Percentiles rank a stretch among this genome's conserved stretches.
Evolutionary conservation across 495 filamentous ascomycete species (phyloP).

Genomic region (Annulohypoxylon moriforme): DNA sequence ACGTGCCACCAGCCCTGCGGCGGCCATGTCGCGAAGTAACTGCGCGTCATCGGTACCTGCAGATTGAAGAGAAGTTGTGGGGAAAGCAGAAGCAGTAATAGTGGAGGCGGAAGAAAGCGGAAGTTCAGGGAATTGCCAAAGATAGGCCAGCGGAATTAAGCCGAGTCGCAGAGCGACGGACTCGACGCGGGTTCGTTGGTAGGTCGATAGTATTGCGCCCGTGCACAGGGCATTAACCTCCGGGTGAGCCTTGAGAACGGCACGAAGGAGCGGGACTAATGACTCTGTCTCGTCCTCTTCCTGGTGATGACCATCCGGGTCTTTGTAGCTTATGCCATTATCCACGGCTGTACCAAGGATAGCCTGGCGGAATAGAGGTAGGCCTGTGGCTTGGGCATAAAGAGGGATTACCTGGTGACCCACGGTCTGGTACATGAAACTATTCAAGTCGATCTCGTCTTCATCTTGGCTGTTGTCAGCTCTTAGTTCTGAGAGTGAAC

Average conservation of each 20-base stretch:
- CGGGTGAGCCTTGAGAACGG: constrained; percentile 73
- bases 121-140: constrained; percentile 91
- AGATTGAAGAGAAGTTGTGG: background rate
- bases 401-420: constrained; percentile 89
- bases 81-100: background rate
- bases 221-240: constrained; percentile 85
- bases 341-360: constrained; percentile 78
- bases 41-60: constrained; percentile 48
- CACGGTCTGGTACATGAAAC: constrained; percentile 99
- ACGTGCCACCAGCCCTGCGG: constrained; percentile 78
- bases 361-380: constrained; percentile 81
- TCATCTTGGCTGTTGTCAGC: constrained; percentile 31
- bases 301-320: constrained; percentile 31
- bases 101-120: constrained; percentile 10
- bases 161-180: constrained; percentile 82
- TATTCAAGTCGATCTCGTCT: constrained; percentile 81
- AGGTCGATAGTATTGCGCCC: constrained; percentile 92
- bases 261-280: constrained; percentile 75
- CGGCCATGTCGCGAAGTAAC: constrained; percentile 84
- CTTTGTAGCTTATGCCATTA: constrained; percentile 68
- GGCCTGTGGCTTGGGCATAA: constrained; percentile 77
- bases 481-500: constrained; percentile 1
- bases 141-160: constrained; percentile 80
- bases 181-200: constrained; percentile 94
- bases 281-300: constrained; percentile 86